Conservation (phyloP, 345 rosid species). For the Psidium guajava region DNA sequence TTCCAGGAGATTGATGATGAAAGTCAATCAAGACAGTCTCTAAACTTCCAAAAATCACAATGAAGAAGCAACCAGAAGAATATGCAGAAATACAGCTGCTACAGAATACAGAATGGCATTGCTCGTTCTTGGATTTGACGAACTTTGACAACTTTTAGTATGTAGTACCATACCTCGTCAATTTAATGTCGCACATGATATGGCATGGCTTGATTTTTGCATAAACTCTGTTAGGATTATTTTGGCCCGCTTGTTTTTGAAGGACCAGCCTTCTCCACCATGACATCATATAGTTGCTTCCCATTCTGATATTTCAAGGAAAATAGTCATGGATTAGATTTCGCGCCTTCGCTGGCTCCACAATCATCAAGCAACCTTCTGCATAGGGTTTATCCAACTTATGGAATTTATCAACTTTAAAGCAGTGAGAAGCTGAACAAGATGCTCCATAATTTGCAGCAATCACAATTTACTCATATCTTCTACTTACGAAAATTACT, state of each 20-base stretch:
- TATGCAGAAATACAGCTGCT: neutral
- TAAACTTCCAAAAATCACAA: neutral
- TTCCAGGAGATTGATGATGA: neutral
- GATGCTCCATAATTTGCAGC: neutral
- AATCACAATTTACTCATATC: neutral
- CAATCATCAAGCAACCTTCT: neutral
- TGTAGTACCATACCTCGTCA: neutral
- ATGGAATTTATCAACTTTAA: neutral
- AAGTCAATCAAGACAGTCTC: neutral
- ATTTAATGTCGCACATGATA: neutral
- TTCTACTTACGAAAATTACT: conserved; percentile 55
- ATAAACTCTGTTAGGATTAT: neutral
- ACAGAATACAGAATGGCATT: neutral
- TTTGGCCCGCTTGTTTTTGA: conserved; percentile 56
- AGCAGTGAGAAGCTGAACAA: neutral
- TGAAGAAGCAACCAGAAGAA: neutral
- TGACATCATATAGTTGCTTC: conserved; percentile 56
- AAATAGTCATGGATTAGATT: neutral
- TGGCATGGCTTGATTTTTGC: neutral
- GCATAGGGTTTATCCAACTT: neutral
- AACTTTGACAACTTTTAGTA: neutral
- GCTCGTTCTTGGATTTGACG: neutral
- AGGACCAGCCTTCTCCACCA: conserved; percentile 72
- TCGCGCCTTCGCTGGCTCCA: neutral
- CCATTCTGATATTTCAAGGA: conserved; percentile 31